These are phyloP conservation scores for Penicillium frequentans DNA, from an alignment of 2,329 filamentous ascomycete species.

Conservation along the genomic window DNA sequence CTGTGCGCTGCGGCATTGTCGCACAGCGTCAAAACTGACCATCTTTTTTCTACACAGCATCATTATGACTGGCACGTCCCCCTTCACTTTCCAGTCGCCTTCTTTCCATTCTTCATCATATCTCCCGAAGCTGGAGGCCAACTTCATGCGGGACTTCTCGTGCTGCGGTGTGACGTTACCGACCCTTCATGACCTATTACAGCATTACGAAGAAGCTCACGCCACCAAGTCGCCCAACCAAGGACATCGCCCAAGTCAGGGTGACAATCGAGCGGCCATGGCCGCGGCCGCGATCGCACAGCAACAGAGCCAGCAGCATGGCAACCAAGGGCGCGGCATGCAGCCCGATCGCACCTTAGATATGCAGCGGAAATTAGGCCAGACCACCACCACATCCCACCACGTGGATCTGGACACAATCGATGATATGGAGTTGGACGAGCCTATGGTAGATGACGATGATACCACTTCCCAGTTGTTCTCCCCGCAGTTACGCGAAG, in stretches of 20 bases:
- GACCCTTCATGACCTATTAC: conserved; percentile 88
- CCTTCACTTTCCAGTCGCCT: conserved; percentile 84
- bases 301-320: conserved; percentile 50
- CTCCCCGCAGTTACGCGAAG: conserved; percentile 66
- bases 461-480: conserved; percentile 39
- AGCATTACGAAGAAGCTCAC: conserved; percentile 96
- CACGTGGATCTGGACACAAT: conserved; percentile 73
- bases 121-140: conserved; percentile 91
- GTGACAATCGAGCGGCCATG: conserved; percentile 52
- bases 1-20: conserved; percentile 17
- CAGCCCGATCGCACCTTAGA: conserved; percentile 36
- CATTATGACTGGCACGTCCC: conserved; percentile 95
- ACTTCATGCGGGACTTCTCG: conserved; percentile 95
- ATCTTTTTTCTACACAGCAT: conserved; percentile 59
- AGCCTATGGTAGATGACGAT: conserved; percentile 60
- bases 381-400: conserved; percentile 31
- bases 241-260: conserved; percentile 51
- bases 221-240: conserved; percentile 64
- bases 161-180: conserved; percentile 90
- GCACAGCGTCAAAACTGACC: conserved; percentile 27
- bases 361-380: conserved; percentile 39
- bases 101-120: conserved; percentile 97
- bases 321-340: conserved; percentile 35
- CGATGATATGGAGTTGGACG: conserved; percentile 97
- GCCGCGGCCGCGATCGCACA: conserved; percentile 50